These are phyloP conservation scores for Tulasnella sp. DNA, from an alignment of 768 basidiomycete species.

Conservation along the genomic window DNA sequence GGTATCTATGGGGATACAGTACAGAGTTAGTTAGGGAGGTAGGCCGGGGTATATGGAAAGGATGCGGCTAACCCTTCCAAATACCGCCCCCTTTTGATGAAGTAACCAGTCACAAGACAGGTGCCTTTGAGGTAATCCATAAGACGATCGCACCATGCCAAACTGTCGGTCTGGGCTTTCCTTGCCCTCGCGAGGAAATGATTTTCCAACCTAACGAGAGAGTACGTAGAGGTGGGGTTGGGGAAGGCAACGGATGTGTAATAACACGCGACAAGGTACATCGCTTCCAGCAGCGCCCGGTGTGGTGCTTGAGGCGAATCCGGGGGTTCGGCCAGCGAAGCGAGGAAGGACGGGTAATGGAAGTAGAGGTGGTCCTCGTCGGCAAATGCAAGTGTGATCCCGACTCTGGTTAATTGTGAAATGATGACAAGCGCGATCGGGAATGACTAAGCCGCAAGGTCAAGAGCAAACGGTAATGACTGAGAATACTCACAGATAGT, in stretches of 20 bases:
- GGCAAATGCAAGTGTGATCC: neutral
- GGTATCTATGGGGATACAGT: neutral
- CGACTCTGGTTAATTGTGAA: neutral
- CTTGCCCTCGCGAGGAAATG: conserved; percentile 15
- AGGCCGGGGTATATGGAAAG: neutral
- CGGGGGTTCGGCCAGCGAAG: neutral
- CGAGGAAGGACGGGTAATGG: neutral
- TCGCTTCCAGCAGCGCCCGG: conserved; percentile 17
- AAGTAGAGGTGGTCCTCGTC: conserved; percentile 7
- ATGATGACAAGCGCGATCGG: neutral
- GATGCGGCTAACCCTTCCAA: neutral
- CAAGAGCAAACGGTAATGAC: neutral
- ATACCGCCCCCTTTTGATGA: conserved; percentile 1
- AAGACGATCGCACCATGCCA: conserved; percentile 17
- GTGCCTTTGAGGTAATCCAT: neutral
- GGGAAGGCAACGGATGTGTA: conserved; percentile 8
- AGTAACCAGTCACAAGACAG: neutral
- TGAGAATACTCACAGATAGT: neutral
- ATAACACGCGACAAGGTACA: conserved; percentile 22
- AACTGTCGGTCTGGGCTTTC: conserved; percentile 4
- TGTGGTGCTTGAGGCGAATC: neutral
- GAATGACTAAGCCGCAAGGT: neutral
- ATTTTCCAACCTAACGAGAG: conserved; percentile 7
- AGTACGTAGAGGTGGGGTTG: neutral
- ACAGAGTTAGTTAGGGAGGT: neutral